Evolutionary conservation across 1,284 basidiomycete species (phyloP), one percentile per base, ranked within the genome.

Genomic region (Inonotus obliquus): DNA sequence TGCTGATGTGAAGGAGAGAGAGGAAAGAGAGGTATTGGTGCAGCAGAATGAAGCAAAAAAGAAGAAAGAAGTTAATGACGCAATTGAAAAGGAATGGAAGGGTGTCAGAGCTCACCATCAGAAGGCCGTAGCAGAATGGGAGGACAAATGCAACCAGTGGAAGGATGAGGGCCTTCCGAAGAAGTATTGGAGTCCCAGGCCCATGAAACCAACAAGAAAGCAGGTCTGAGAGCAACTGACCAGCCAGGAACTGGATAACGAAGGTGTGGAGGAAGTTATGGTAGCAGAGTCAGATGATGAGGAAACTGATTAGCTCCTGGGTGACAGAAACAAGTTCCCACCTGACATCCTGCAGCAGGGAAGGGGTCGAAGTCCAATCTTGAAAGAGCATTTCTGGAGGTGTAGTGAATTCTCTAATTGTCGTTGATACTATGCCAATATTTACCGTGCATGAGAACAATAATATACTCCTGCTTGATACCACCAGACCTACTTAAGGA

Each of bases 401-500:
- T 23, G 27, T 23, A 21, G 27, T 21, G 11, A 49, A 49, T 49
- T 13, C 48, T 23, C 19, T 49, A 49, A 49, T 23, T 11, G 19
- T 17, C 14, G 19, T 29, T 29, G 14, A 11, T 19, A 23, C 13
- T 23, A 19, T 19, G 19, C 19, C n/a, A 21, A 29, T 49, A 49
- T 49, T 49, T 49, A 39, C 38, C 13, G 38, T 39, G 48, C 19
- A 13, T 49, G 27, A 14, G 11, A 49, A 29, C 11, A 27, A 21
- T 13, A 9, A 9, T 21, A 10, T 27, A 10, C 19, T 2, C 2
- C 19, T 19, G 13, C 25, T 13, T 13, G 41, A n/a, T n/a, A n/a
- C n/a, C n/a, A 25, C 21, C 6, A n/a, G n/a, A n/a, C n/a, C 9
- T 32, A 54, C 29, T 61, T 56, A 89, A 35, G 89, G 88, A 69